Evolutionary conservation across 495 filamentous ascomycete species (phyloP).

Genomic region (Mytilinidion resinicola): DNA sequence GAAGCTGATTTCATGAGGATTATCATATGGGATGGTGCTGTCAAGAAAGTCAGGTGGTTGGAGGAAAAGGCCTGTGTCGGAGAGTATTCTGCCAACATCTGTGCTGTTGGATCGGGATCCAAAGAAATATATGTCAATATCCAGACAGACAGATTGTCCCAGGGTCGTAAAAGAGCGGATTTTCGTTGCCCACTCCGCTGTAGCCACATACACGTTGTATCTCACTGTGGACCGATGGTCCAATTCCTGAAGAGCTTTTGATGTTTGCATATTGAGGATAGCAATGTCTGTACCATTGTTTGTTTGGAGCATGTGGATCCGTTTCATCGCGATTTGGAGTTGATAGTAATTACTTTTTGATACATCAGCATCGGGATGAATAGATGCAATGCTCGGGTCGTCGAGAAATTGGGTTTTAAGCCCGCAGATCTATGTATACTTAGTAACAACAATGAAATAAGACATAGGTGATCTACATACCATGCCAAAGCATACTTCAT

Average conservation of each 20-base stretch:
- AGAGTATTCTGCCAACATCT: constrained; percentile 4
- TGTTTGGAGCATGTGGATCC: constrained; percentile 3
- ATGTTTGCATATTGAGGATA: constrained; percentile 3
- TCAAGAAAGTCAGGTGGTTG: constrained; percentile 3
- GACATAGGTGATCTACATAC: neutral
- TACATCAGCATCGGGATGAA: neutral
- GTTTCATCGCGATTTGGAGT: constrained; percentile 4
- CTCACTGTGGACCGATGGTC: neutral
- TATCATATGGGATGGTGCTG: neutral
- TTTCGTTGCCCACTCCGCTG: neutral
- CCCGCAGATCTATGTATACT: neutral
- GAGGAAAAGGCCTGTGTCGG: constrained; percentile 1
- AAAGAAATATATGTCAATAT: constrained; percentile 5
- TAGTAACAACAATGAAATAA: neutral
- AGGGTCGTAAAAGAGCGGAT: neutral
- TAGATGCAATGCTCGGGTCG: neutral
- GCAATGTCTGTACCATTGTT: constrained; percentile 5
- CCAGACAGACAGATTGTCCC: neutral
- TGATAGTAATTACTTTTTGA: neutral
- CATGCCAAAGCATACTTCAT: constrained; percentile 7
- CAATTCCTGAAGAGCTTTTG: neutral
- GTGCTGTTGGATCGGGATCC: neutral
- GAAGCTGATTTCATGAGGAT: constrained; percentile 7
- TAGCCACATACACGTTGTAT: constrained; percentile 3
- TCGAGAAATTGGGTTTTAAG: constrained; percentile 7